Evolutionary conservation across 352 stramenopile species (phyloP), one percentile per base, ranked within the genome.

Genomic region (Globisporangium cylindrosporum): DNA sequence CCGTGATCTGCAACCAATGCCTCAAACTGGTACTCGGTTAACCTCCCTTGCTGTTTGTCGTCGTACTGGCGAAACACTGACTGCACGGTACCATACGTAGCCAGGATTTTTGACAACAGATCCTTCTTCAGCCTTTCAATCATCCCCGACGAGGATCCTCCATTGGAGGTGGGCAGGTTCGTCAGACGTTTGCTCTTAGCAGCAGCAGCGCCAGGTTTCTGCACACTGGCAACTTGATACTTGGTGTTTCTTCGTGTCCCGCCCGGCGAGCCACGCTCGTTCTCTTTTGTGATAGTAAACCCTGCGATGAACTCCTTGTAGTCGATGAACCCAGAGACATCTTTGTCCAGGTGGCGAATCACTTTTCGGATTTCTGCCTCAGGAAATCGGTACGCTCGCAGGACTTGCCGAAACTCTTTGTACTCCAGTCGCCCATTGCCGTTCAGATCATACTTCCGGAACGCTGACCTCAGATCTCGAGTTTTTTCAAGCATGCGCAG

Each of bases 261-360:
- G n/a, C 64, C 60, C 14, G 59, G 56, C 24, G 65, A 62, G 0
- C 29, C 41, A 43, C 72, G 71, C 43, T 67, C 67, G 7, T 64
- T 72, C 20, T 82, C 76, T 32, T 75, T 77, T 0, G 69, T 59
- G 4, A 69, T 15, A 0, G 73, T 61, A 41, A 92, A 88, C 3
- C 74, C 76, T 18, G 80, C 62, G 48, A 89, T 80, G 62, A 92
- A 92, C 59, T 88, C 75, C 36, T 84, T 83, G 62, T 92, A 92
- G 67, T 92, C 84, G 55, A 92, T 92, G 25, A 80, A 92, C 0
- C 84, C 84, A 0, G 80, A 90, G 12, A 92, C 84, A 27, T 87
- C 72, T 10, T 67, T 70, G 66, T 92, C 84, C 29, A 92, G 58
- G 54, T 90, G 84, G 15, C 84, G 81, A 71, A 92, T 90, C 36